These are phyloP conservation scores for Curvularia spicifera DNA, from an alignment of 2,329 filamentous ascomycete genomes.

Conservation along the genomic window DNA sequence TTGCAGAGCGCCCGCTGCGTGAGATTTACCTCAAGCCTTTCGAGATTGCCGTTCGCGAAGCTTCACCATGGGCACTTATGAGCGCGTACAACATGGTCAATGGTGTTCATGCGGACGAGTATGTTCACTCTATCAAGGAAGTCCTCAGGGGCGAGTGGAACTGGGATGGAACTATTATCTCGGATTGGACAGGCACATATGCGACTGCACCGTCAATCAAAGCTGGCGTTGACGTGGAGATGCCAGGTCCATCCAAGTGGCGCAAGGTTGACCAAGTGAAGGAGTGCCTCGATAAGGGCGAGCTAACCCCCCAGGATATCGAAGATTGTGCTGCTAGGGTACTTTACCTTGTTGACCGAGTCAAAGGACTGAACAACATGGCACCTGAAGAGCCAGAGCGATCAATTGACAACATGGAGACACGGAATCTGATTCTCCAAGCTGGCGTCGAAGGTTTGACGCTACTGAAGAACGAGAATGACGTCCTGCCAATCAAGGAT, in stretches of 20 bases:
- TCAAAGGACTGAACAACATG: slow-evolving; percentile 64
- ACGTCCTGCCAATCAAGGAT: slow-evolving; percentile 64
- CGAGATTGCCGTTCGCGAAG: slow-evolving; percentile 72
- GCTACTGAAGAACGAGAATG: slow-evolving; percentile 67
- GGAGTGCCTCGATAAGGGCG: slow-evolving; percentile 44
- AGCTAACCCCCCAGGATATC: slow-evolving; percentile 57
- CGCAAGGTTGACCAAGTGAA: slow-evolving; percentile 47
- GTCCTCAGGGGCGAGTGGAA: slow-evolving; percentile 51
- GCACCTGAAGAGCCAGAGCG: slow-evolving; percentile 63
- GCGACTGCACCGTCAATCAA: slow-evolving; percentile 48
- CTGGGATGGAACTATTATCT: slow-evolving; percentile 53
- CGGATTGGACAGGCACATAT: slow-evolving; percentile 53
- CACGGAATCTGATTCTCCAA: slow-evolving; percentile 64
- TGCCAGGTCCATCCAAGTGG: slow-evolving; percentile 52
- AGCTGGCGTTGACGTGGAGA: slow-evolving; percentile 51
- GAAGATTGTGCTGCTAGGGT: slow-evolving; percentile 60
- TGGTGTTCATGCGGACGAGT: slow-evolving; percentile 57
- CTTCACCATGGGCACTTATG: slow-evolving; percentile 72
- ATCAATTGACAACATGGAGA: slow-evolving; percentile 61
- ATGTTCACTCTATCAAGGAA: slow-evolving; percentile 52
- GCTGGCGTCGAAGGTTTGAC: slow-evolving; percentile 69
- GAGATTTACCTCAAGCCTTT: slow-evolving; percentile 78
- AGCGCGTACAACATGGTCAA: slow-evolving; percentile 72
- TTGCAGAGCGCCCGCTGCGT: slow-evolving; percentile 69
- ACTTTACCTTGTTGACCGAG: slow-evolving; percentile 67